phyloP scores from a whole-genome alignment of 2,329 filamentous ascomycete species.

The Beauveria asiatica region DNA sequence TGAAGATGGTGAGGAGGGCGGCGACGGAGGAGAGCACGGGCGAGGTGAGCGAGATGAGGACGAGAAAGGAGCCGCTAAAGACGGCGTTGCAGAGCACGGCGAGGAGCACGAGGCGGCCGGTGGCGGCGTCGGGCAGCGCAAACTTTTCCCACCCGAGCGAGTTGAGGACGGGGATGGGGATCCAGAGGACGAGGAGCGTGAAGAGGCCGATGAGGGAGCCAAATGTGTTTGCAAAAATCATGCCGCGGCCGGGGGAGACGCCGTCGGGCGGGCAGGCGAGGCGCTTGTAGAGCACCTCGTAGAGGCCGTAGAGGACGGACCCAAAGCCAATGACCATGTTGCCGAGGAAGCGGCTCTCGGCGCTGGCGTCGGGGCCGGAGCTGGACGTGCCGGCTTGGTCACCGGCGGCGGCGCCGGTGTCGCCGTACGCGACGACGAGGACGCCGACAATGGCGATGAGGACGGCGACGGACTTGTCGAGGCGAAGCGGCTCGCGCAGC shows the following conservation, averaged over 20 bases:
- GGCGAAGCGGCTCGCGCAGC: slow-evolving; percentile 71
- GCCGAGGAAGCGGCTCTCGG: slow-evolving; percentile 64
- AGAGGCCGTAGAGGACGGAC: slow-evolving; percentile 88
- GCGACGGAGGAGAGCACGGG: slow-evolving; percentile 90
- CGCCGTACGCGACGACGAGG: slow-evolving; percentile 90
- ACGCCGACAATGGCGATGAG: slow-evolving; percentile 82
- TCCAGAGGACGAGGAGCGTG: slow-evolving; percentile 81
- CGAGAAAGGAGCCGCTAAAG: slow-evolving; percentile 88
- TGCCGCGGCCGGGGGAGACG: slow-evolving; percentile 73
- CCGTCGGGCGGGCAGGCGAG: slow-evolving; percentile 89
- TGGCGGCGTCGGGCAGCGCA: slow-evolving; percentile 67
- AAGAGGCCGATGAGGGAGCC: slow-evolving; percentile 81
- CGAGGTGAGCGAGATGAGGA: slow-evolving; percentile 85
- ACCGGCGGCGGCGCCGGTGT: slow-evolving; percentile 44
- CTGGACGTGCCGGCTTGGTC: slow-evolving; percentile 30
- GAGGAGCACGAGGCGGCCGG: slow-evolving; percentile 70
- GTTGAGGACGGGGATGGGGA: slow-evolving; percentile 81
- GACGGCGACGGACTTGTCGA: slow-evolving; percentile 82
- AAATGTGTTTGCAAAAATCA: slow-evolving; percentile 92
- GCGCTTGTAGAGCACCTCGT: slow-evolving; percentile 94
- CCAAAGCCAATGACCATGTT: slow-evolving; percentile 90
- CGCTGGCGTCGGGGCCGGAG: slow-evolving; percentile 25
- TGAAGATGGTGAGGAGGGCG: slow-evolving; percentile 89
- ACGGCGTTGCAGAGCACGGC: slow-evolving; percentile 81
- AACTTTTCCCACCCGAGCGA: slow-evolving; percentile 71